Conservation (phyloP, 441 rosid genomes). For the Lepidium campestre region DNA sequence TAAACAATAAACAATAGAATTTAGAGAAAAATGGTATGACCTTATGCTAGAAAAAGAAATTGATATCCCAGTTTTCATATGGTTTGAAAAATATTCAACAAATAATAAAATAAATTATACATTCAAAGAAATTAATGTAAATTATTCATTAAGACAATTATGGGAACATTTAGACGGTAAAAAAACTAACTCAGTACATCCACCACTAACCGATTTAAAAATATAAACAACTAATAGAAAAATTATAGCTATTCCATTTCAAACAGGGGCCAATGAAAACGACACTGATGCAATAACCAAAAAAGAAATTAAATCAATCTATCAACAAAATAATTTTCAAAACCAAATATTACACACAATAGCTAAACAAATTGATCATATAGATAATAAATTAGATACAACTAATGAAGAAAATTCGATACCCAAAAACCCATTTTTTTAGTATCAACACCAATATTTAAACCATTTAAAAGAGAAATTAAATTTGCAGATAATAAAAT, state of each 20-base stretch:
- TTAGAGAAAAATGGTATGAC: background rate
- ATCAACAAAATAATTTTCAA: background rate
- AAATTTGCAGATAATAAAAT: background rate
- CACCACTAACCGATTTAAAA: background rate
- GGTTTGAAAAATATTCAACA: background rate
- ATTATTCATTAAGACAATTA: background rate
- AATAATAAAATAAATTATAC: background rate
- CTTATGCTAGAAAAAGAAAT: background rate
- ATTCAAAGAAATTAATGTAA: background rate
- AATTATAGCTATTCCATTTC: background rate
- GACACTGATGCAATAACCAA: background rate
- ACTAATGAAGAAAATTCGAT: fast-evolving
- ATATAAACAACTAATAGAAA: fast-evolving
- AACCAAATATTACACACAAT: background rate
- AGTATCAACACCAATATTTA: fast-evolving
- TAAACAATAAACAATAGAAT: background rate
- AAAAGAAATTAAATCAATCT: background rate
- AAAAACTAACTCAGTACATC: background rate
- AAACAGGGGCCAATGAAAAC: background rate
- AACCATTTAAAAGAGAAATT: background rate
- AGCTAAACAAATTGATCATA: background rate
- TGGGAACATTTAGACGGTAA: background rate
- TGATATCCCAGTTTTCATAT: background rate
- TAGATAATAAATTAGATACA: background rate
- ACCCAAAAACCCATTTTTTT: background rate